These are phyloP conservation scores for Rhamnella rubrinervis DNA, from an alignment of 331 rosid species.

Conservation along the genomic window DNA sequence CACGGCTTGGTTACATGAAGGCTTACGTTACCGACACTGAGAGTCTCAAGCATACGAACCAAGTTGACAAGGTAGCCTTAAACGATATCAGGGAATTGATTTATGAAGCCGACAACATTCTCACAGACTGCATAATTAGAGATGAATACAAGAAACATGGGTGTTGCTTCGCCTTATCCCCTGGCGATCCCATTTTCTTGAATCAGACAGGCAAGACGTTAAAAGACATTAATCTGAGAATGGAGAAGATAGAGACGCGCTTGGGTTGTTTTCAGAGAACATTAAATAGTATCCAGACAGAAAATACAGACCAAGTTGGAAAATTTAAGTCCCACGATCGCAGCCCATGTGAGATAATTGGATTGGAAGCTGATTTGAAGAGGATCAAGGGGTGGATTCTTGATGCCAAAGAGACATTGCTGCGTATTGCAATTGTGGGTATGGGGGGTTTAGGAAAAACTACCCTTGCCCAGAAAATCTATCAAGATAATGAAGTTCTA, in stretches of 20 bases:
- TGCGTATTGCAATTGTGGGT: slow-evolving; percentile 9
- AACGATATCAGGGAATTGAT: slow-evolving; percentile 2
- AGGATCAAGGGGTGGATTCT: slow-evolving; percentile 19
- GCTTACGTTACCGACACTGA: no score
- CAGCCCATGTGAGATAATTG: slow-evolving; percentile 1
- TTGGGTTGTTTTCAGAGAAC: slow-evolving; percentile 8
- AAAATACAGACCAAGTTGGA: neutral
- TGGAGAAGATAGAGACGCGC: no score
- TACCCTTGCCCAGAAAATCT: neutral
- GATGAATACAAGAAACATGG: no score
- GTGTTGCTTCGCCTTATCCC: no score
- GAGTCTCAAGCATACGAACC: no score
- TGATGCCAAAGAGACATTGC: neutral
- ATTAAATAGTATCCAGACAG: neutral
- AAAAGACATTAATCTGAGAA: no score
- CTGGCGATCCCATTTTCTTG: no score
- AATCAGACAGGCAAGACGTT: no score
- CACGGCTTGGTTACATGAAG: no score
- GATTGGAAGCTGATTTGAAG: slow-evolving; percentile 1
- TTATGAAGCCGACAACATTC: slow-evolving; percentile 11
- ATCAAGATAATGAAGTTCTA: neutral
- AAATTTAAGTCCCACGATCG: neutral
- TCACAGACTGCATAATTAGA: slow-evolving; percentile 3
- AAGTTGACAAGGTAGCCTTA: neutral
- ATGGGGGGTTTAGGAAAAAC: slow-evolving; percentile 31